Conservation (phyloP, 768 basidiomycete species). For the Lyophyllum decastes region DNA sequence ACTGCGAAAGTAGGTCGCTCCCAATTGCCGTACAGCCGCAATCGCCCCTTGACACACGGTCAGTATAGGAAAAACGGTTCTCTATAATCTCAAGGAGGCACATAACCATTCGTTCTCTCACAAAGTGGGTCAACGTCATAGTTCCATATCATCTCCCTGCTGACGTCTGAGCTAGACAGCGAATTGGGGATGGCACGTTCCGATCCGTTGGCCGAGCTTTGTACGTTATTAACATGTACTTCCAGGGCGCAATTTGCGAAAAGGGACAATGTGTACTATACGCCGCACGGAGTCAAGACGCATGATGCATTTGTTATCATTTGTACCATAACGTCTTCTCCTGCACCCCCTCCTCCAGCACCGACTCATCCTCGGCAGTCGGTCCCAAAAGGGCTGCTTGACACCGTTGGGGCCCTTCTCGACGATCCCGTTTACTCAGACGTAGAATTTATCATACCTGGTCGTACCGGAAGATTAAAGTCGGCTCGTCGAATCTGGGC, state of each 20-base stretch:
- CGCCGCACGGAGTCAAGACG: conserved; percentile 48
- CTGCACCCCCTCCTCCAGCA: conserved; percentile 46
- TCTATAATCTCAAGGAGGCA: conserved; percentile 75
- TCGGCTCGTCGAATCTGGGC: conserved; percentile 62
- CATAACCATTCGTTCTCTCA: conserved; percentile 81
- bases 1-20: conserved; percentile 57
- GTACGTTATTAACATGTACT: neutral
- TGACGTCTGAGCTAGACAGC: conserved; percentile 52
- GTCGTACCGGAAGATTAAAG: conserved; percentile 34
- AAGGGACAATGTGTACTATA: conserved; percentile 69
- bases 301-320: conserved; percentile 74
- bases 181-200: conserved; percentile 81
- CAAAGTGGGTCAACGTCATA: conserved; percentile 34
- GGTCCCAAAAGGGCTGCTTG: conserved; percentile 68
- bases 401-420: conserved; percentile 71
- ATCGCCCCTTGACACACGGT: conserved; percentile 10
- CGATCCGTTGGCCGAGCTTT: neutral
- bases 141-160: neutral
- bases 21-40: conserved; percentile 16
- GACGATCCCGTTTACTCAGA: conserved; percentile 87
- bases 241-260: conserved; percentile 77
- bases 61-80: conserved; percentile 44
- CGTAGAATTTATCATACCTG: conserved; percentile 75
- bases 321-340: conserved; percentile 76
- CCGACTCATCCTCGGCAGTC: conserved; percentile 46